These are phyloP conservation scores for Purpureocillium lavendulum DNA, from an alignment of 2,329 filamentous ascomycete species.

Conservation along the genomic window DNA sequence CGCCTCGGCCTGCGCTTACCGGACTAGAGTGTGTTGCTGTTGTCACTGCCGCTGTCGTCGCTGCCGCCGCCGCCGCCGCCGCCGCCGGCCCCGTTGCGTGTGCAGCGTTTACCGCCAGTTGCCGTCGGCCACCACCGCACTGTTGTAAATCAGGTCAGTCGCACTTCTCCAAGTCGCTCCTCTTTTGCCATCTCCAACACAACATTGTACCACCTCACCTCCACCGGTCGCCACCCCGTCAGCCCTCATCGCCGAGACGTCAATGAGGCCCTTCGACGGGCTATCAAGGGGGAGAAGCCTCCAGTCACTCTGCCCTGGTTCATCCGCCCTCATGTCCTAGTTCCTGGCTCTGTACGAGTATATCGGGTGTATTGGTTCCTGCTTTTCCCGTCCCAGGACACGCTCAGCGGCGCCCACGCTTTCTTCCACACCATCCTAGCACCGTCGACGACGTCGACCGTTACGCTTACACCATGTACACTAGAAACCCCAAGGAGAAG, in stretches of 20 bases:
- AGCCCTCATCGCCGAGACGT: conserved; percentile 11
- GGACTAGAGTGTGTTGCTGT: too few species aligned
- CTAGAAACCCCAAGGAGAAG: conserved; percentile 31
- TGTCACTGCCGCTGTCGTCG: not conserved
- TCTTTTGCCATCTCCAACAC: conserved; percentile 2
- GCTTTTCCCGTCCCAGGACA: not conserved
- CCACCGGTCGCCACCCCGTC: not conserved
- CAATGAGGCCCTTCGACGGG: conserved; percentile 19
- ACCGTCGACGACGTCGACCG: not conserved
- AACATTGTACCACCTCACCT: not conserved
- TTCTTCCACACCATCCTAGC: too few species aligned
- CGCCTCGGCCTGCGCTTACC: not conserved
- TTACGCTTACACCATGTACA: conserved; percentile 38
- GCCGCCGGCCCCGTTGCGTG: conserved; percentile 10
- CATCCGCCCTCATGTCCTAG: not conserved
- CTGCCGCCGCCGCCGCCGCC: conserved; percentile 1
- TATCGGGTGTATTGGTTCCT: conserved; percentile 1
- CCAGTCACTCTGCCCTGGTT: not conserved
- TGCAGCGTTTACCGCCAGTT: not conserved
- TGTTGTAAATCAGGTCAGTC: conserved; percentile 21
- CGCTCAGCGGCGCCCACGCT: too few species aligned
- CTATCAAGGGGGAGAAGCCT: conserved; percentile 15
- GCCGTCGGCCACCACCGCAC: conserved; percentile 8
- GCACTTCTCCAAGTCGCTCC: conserved; percentile 10
- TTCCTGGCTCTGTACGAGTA: not conserved